Conservation (phyloP, 2,329 filamentous ascomycete genomes). For the Sarocladium kiliense region DNA sequence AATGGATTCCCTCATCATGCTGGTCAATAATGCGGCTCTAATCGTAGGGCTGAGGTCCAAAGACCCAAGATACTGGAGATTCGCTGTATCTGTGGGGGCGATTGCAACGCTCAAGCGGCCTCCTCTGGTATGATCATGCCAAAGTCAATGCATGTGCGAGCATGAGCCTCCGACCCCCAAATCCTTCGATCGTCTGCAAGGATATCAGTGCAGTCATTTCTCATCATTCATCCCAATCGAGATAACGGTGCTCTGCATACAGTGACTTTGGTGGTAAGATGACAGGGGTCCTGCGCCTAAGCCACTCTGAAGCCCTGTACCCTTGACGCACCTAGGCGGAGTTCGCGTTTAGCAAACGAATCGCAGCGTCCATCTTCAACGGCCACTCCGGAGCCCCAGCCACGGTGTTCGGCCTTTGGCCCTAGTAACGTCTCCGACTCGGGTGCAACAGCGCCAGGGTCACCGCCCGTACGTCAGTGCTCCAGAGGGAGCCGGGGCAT, state of each 20-base stretch:
- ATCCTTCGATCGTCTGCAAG: not conserved
- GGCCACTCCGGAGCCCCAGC: constrained; percentile 1
- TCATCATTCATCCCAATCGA: not conserved
- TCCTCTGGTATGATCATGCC: not conserved
- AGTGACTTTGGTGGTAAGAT: not conserved
- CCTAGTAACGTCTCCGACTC: no score
- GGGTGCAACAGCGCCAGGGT: not conserved
- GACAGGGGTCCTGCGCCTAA: not conserved
- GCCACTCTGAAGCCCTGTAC: not conserved
- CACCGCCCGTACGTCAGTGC: not conserved
- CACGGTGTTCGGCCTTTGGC: not conserved
- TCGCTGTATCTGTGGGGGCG: not conserved
- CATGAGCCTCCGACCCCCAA: no score
- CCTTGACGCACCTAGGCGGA: not conserved
- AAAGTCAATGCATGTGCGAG: not conserved
- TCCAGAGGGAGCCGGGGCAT: constrained; percentile 1
- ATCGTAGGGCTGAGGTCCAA: constrained; percentile 2
- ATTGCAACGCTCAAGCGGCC: constrained; percentile 5
- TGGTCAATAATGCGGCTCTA: not conserved
- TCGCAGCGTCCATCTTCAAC: not conserved
- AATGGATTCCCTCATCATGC: not conserved
- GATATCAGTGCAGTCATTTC: not conserved
- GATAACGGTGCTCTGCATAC: not conserved
- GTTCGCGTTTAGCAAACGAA: not conserved
- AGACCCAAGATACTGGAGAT: not conserved